A percentile compares a stretch with the other conserved stretches of the same genome.
These are phyloP conservation scores for Pseudocercospora crystallina DNA, from an alignment of 2,329 filamentous ascomycete genomes.

Conservation along the genomic window DNA sequence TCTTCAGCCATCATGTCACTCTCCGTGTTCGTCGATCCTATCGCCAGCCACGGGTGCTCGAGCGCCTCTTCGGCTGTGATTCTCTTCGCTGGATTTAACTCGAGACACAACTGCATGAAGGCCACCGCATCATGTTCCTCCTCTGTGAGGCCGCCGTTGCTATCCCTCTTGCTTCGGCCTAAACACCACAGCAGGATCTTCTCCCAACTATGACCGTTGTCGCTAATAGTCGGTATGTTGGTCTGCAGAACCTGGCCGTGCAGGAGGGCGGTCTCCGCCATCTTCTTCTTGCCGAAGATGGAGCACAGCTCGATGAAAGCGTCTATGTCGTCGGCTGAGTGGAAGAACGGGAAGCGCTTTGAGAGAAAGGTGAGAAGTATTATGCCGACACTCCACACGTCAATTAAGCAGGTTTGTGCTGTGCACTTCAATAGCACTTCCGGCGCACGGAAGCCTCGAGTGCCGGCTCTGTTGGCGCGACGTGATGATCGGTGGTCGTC, in stretches of 20 bases:
- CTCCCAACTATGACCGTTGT: conserved; percentile 81
- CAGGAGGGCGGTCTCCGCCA: conserved; percentile 77
- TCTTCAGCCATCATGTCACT: conserved; percentile 13
- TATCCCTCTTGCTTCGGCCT: conserved; percentile 61
- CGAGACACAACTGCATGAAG: conserved; percentile 71
- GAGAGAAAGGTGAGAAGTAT: conserved; percentile 93
- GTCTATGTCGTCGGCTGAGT: conserved; percentile 96
- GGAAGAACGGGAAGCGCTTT: conserved; percentile 95
- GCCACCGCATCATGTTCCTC: conserved; percentile 72
- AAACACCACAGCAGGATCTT: conserved; percentile 97
- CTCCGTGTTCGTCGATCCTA: conserved; percentile 8
- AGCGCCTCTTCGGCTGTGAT: conserved; percentile 76
- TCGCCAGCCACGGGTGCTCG: conserved; percentile 54
- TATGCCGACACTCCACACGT: conserved; percentile 97
- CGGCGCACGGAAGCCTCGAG: conserved; percentile 90
- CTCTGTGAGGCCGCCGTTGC: conserved; percentile 55
- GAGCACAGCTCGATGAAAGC: conserved; percentile 96
- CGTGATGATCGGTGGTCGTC: conserved; percentile 83
- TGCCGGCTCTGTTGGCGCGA: conserved; percentile 90
- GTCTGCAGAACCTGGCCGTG: conserved; percentile 93
- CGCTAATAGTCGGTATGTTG: conserved; percentile 85
- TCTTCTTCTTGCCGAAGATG: conserved; percentile 82
- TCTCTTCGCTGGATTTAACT: conserved; percentile 70
- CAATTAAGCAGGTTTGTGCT: conserved; percentile 85
- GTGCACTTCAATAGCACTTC: conserved; percentile 98